Base-by-base conservation (phyloP, 2,329 filamentous ascomycete genomes). In the Aspergillus candidus region DNA sequence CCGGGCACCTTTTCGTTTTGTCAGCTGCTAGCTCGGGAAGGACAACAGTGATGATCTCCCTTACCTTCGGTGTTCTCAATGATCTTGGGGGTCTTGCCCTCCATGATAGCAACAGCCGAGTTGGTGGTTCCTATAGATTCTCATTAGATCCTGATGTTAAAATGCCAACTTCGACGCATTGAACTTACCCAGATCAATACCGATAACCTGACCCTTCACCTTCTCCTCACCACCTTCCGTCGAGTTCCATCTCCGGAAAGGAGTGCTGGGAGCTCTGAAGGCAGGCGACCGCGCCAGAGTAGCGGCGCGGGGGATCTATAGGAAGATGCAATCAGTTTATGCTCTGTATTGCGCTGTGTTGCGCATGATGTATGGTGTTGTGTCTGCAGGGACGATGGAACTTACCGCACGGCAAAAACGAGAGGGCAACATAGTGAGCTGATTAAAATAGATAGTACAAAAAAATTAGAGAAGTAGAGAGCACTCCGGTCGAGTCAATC, bases 11-110 rank as follows among this genome's bases (percentile, higher is more conserved):
- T 40, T 51, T 32, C 31, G 6, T 2, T 38, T 4, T 12, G 50
- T 63, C 48, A 62, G 49, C 40, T 29, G 7, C 31, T 18, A 18
- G 32, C 35, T 32, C 3, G 22, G 7, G 22, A 27, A 10, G 7
- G 22, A 46, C 53, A 48, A 48, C 30, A 51, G 49, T 52, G 7
- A 27, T 27, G 6, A 10, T 47, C 38, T 46, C 48, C 53, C 74
- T 62, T 74, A 89, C 88, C 90, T 78, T 97, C 91, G 22, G 90
- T 78, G 80, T 97, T 97, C 75, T 96, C 91, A 69, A 97, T 97
- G 69, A 97, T 97, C 73, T 84, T 88, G 60, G 91, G 88, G 45
- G 79, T 73, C 78, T 94, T 94, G 73, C 91, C 93, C 79, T 97
- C 91, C 90, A 97, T 95, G 55, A 97, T 77, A 63, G 90, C 91